Evolutionary conservation across 495 filamentous ascomycete species (phyloP).

Genomic region (Pseudotulostoma volvatum): DNA sequence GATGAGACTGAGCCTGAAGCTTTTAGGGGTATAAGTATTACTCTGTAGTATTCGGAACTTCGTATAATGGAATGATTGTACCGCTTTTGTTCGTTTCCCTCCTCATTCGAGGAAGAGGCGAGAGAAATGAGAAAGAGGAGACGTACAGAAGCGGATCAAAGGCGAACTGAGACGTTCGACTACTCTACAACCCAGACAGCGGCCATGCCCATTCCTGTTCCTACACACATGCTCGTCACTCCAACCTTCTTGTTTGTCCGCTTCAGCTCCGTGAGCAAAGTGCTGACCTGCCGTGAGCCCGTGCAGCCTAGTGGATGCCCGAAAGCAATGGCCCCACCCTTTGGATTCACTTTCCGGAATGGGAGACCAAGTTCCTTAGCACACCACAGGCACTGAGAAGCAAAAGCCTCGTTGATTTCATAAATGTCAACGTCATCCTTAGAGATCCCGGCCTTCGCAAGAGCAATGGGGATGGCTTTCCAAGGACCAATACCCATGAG

Average conservation of each 20-base stretch:
- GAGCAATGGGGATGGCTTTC: slow-evolving; percentile 86
- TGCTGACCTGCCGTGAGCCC: slow-evolving; percentile 83
- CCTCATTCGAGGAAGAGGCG: no score
- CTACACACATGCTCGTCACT: slow-evolving; percentile 91
- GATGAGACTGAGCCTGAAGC: no score
- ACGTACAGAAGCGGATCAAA: not conserved
- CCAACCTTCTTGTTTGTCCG: slow-evolving; percentile 70
- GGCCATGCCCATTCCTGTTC: slow-evolving; percentile 96
- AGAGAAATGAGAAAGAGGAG: no score
- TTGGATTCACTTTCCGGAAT: slow-evolving; percentile 73
- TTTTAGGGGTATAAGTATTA: no score
- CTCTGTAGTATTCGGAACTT: no score
- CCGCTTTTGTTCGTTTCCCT: no score
- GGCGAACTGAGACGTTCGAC: not conserved
- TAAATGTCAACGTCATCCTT: slow-evolving; percentile 92
- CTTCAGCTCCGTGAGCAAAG: slow-evolving; percentile 73
- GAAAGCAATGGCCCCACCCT: slow-evolving; percentile 97
- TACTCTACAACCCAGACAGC: slow-evolving; percentile 85
- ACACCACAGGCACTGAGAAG: slow-evolving; percentile 88
- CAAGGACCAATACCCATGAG: slow-evolving; percentile 95
- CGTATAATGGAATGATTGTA: no score
- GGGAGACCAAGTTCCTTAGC: slow-evolving; percentile 73
- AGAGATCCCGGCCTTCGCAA: slow-evolving; percentile 68
- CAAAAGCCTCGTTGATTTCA: slow-evolving; percentile 99
- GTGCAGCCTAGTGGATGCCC: slow-evolving; percentile 94